Conservation (phyloP, 306 rosid species). For the Delonix regia region DNA sequence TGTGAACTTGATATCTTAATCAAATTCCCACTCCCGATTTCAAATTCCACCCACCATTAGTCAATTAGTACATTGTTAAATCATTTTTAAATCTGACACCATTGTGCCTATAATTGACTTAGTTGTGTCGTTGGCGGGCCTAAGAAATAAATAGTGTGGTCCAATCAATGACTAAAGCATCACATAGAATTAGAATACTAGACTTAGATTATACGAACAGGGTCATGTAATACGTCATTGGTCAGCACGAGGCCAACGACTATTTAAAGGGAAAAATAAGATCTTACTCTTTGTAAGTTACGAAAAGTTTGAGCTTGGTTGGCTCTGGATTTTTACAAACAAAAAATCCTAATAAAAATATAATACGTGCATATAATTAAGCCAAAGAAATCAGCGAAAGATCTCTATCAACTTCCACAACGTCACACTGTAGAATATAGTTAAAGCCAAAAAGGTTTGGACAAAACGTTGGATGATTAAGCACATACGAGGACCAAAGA, state of each 20-base stretch:
- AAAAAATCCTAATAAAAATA: conserved; percentile 14
- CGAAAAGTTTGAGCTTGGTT: conserved; percentile 17
- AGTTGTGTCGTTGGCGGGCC: neutral
- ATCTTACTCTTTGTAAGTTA: conserved; percentile 4
- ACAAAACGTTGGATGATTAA: too few species aligned
- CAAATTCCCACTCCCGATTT: neutral
- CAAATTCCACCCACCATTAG: neutral
- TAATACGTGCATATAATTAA: conserved; percentile 13
- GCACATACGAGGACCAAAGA: neutral
- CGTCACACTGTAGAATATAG: neutral
- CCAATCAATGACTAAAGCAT: conserved; percentile 8
- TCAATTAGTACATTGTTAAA: neutral
- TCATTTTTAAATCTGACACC: neutral
- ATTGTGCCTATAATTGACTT: neutral
- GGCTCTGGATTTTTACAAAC: conserved; percentile 4
- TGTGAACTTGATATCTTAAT: conserved; percentile 5
- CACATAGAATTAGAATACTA: neutral
- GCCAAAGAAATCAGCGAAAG: neutral
- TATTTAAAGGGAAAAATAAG: conserved; percentile 28
- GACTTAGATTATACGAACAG: neutral
- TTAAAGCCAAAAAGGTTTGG: neutral
- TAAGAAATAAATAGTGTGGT: conserved; percentile 28
- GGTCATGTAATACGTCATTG: neutral
- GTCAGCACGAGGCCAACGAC: neutral
- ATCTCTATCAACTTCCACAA: neutral